These are phyloP conservation scores for Syncephalastrum monosporum DNA, from an alignment of 371 early-diverging fungal genomes.

Conservation along the genomic window DNA sequence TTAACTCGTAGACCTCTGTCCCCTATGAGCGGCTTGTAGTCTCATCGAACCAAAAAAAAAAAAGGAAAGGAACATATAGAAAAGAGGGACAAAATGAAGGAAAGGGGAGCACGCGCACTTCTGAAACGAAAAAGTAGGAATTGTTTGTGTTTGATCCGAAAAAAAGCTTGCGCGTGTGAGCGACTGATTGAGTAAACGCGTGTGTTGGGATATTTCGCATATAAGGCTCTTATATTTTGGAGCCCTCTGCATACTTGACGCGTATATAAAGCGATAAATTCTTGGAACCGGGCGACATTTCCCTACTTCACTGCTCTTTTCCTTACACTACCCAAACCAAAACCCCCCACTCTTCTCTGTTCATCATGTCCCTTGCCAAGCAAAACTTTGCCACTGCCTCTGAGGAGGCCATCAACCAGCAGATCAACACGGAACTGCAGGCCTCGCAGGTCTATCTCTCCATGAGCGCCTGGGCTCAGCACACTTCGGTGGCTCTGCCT, in stretches of 20 bases:
- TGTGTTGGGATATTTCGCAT: neutral
- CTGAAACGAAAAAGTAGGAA: neutral
- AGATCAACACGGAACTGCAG: constrained; percentile 60
- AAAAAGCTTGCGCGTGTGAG: neutral
- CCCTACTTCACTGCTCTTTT: constrained; percentile 2
- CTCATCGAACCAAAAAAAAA: neutral
- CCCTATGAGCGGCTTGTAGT: no score
- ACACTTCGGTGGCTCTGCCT: constrained; percentile 56
- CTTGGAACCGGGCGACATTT: neutral
- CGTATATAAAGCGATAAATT: no score
- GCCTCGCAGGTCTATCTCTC: constrained; percentile 61
- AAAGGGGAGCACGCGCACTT: neutral
- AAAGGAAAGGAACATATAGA: neutral
- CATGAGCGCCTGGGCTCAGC: constrained; percentile 59
- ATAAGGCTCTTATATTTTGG: neutral
- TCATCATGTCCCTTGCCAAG: constrained; percentile 61
- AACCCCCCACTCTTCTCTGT: neutral
- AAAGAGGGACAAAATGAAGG: neutral
- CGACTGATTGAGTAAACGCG: neutral
- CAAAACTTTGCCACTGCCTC: constrained; percentile 65
- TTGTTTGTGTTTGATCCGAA: no score
- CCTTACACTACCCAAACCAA: neutral
- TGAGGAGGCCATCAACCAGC: constrained; percentile 68
- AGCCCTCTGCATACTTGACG: no score
- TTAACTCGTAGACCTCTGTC: no score